Base-by-base conservation (phyloP, 805 yeast genomes). In the Spathaspora hagerdaliae region DNA sequence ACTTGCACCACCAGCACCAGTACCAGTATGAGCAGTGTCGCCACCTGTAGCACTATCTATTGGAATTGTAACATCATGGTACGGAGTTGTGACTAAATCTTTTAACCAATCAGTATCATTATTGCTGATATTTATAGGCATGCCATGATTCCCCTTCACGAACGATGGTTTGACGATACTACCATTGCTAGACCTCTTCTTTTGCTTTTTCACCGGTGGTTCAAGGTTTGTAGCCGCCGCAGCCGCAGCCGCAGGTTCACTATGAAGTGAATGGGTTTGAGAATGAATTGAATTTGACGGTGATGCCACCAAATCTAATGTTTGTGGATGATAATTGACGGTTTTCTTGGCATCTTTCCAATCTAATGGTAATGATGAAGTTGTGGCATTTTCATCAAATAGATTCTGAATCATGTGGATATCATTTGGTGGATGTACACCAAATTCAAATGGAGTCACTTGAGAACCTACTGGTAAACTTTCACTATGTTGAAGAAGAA, bases 41-140 rank as follows among this genome's bases (percentile, higher is more conserved):
- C n/a, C n/a, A n/a, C n/a, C n/a, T n/a, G n/a, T n/a, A n/a, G n/a
- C n/a, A 29, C 5, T 11, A 9, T 11, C 32, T 9, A 29, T 29
- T 29, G 47, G 45, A 36, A 83, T 78, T 44, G 79, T 77, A 31
- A 76, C 72, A 39, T 82, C 86, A 11, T 29, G 32, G 50, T 78
- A 74, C 6, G 89, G 87, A 1, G 87, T 79, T 44, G 73, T 80
- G 41, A 85, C 78, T 53, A 86, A 83, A 50, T 84, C 89, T 31
- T 80, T 74, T 12, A 86, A 65, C 91, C 92, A 84, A 47, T 80
- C 83, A 27, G 77, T 79, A 27, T 48, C 50, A 42, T 50, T 50
- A 39, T 41, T 45, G n/a, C 40, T 38, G 4, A 44, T 39, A 34
- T 29, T 40, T 11, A 48, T 46, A 27, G 51, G 48, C 51, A 48